Evolutionary conservation across 768 basidiomycete genomes (phyloP), one percentile per base, ranked within the genome.

Genomic region (Tulasnella sp.): DNA sequence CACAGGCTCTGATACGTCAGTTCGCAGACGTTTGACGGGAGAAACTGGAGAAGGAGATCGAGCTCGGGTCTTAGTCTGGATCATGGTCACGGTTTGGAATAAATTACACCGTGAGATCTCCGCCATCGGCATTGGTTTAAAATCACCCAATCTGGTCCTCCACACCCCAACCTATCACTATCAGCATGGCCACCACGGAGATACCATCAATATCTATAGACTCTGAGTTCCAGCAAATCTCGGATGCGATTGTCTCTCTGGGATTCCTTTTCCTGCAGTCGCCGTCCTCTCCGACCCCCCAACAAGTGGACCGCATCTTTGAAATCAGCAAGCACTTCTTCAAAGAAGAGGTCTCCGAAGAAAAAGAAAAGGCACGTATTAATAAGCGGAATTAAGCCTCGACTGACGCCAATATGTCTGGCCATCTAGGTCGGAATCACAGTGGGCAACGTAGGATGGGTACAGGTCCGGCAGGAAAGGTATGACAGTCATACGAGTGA

Each of bases 241-340:
- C 62, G 5, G 42, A 67, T 22, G 62, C 69, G 39, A 71, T 75
- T 14, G 32, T 71, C 16, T 26, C 69, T 19, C 64, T 74, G 19
- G 75, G 75, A 11, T 75, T 75, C 62, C 71, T 75, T 22, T 47
- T 66, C 47, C 26, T 75, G 32, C 52, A 72, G 42, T 72, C 73
- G 19, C 47, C 63, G 22, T 11, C 63, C 35, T 22, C 22, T 5
- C 64, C 74, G 22, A 36, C 74, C 29, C 42, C 29, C 5, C 29
- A 41, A 19, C 32, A 37, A 32, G 41, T 72, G 19, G 74, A 66
- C 35, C 12, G 59, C 35, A 72, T 75, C 68, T 75, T 75, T 47
- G 65, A 44, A 11, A 67, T 72, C 16, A 62, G 67, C 34, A 9
- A 59, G 62, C 32, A 41, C n/a, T 75, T 75, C 74, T 75, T 75